A percentile compares a stretch with the other conserved stretches of the same genome.
Evolutionary conservation across 192 early-diverging fungal genomes (phyloP).

Genomic region (Coemansia sp.): DNA sequence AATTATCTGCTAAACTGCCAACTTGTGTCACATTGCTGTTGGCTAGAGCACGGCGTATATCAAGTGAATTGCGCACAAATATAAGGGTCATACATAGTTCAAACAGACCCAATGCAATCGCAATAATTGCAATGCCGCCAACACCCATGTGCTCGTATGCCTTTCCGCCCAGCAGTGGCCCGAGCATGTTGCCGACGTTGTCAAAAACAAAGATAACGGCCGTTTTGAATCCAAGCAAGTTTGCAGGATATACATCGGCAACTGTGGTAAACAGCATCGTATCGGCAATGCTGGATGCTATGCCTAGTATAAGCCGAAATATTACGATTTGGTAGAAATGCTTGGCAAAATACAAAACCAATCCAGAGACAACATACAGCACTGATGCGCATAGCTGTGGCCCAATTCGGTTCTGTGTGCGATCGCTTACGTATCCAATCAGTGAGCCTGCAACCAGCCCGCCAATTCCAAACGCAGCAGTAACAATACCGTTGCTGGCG

Average conservation of each 20-base stretch:
- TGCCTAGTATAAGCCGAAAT: constrained; percentile 40
- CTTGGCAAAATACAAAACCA: constrained; percentile 32
- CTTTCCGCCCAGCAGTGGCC: constrained; percentile 44
- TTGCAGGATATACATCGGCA: constrained; percentile 50
- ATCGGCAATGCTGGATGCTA: constrained; percentile 47
- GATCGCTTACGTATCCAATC: constrained; percentile 49
- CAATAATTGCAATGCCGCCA: constrained; percentile 40
- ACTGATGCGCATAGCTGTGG: constrained; percentile 32
- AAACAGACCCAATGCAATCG: constrained; percentile 31
- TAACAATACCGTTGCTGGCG: constrained; percentile 44
- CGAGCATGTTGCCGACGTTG: constrained; percentile 52
- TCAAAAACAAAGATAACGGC: constrained; percentile 50
- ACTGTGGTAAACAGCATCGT: constrained; percentile 52
- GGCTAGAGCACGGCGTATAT: constrained; percentile 20
- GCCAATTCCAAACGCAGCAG: constrained; percentile 48
- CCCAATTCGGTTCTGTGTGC: constrained; percentile 32
- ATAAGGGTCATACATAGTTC: constrained; percentile 31
- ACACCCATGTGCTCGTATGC: constrained; percentile 49
- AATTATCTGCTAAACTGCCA: not conserved
- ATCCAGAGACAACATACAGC: constrained; percentile 34
- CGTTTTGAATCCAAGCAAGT: constrained; percentile 47
- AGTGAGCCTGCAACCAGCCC: constrained; percentile 32
- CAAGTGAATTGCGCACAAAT: constrained; percentile 50
- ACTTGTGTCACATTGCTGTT: not conserved
- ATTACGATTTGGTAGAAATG: constrained; percentile 41